Percentiles rank a stretch among this genome's conserved stretches.
These are phyloP conservation scores for Fusarium poae DNA, from an alignment of 2,329 filamentous ascomycete genomes.

Conservation along the genomic window DNA sequence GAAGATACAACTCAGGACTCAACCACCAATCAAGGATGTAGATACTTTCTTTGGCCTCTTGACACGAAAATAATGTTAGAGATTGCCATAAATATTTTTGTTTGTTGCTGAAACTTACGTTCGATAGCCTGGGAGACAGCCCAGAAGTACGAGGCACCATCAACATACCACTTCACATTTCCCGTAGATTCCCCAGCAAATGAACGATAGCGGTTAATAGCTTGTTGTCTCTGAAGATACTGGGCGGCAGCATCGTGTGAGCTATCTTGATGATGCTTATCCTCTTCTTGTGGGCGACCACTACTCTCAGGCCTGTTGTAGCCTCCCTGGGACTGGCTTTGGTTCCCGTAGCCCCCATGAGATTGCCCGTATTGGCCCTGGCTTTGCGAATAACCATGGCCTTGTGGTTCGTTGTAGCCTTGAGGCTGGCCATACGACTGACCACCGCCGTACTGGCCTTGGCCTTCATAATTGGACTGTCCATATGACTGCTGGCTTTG, in stretches of 20 bases:
- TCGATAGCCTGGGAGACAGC: constrained; percentile 85
- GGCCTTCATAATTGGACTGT: background rate
- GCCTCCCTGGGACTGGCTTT: background rate
- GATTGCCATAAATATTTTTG: background rate
- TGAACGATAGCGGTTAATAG: constrained; percentile 69
- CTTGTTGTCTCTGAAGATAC: constrained; percentile 58
- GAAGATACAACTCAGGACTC: constrained; percentile 87
- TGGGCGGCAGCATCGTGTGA: constrained; percentile 24
- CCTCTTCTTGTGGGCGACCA: constrained; percentile 9
- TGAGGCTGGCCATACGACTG: constrained; percentile 16
- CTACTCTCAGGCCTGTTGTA: constrained; percentile 1
- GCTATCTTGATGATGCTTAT: constrained; percentile 3
- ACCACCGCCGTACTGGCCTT: background rate
- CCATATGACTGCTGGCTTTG: background rate
- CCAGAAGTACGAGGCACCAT: constrained; percentile 87
- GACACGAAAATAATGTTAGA: constrained; percentile 19
- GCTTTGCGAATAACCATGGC: constrained; percentile 41
- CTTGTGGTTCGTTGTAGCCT: constrained; percentile 54
- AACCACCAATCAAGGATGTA: constrained; percentile 95
- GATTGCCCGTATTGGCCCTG: constrained; percentile 19
- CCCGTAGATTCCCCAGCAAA: constrained; percentile 81
- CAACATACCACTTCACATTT: constrained; percentile 89
- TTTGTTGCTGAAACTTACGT: constrained; percentile 53
- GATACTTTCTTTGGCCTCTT: constrained; percentile 79
- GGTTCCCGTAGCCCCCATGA: constrained; percentile 18